Evolutionary conservation across 2,329 filamentous ascomycete genomes (phyloP).

Genomic region (Microcyclosporella mali): DNA sequence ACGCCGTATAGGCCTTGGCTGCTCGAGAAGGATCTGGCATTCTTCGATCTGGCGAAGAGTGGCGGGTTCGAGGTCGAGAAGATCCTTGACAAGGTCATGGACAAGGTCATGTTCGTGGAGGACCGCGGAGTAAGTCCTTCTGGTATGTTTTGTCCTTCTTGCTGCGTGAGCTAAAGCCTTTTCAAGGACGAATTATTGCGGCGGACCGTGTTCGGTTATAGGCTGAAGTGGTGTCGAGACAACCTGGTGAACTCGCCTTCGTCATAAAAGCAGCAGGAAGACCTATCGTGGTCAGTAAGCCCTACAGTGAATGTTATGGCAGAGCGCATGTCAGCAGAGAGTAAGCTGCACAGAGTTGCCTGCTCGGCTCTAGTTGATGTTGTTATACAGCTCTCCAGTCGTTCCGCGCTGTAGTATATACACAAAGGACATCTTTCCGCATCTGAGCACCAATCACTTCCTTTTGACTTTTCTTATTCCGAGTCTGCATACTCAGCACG

Average conservation of each 20-base stretch:
- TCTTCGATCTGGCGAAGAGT: slow-evolving; percentile 70
- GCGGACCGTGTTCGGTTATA: slow-evolving; percentile 76
- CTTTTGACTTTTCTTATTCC: slow-evolving; percentile 26
- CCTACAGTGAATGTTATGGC: no score
- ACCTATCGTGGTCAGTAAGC: no score
- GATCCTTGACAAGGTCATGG: slow-evolving; percentile 74
- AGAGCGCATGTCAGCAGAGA: no score
- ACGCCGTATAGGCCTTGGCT: slow-evolving; percentile 92
- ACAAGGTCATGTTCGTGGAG: slow-evolving; percentile 80
- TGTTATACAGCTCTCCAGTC: slow-evolving; percentile 10
- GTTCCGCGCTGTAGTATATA: slow-evolving; percentile 8
- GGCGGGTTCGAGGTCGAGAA: slow-evolving; percentile 71
- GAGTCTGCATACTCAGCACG: slow-evolving; percentile 49
- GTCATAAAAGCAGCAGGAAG: neutral
- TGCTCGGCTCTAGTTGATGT: neutral
- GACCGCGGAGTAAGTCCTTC: slow-evolving; percentile 62
- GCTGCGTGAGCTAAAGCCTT: neutral
- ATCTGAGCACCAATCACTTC: neutral
- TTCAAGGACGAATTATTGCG: slow-evolving; percentile 65
- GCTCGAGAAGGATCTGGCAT: slow-evolving; percentile 72
- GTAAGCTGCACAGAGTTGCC: neutral
- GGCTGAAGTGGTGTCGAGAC: slow-evolving; percentile 54
- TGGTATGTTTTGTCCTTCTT: neutral
- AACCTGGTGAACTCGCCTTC: neutral
- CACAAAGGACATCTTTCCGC: slow-evolving; percentile 8